Base-by-base conservation (phyloP, 805 yeast species). In the Allodekkera sacchari region DNA sequence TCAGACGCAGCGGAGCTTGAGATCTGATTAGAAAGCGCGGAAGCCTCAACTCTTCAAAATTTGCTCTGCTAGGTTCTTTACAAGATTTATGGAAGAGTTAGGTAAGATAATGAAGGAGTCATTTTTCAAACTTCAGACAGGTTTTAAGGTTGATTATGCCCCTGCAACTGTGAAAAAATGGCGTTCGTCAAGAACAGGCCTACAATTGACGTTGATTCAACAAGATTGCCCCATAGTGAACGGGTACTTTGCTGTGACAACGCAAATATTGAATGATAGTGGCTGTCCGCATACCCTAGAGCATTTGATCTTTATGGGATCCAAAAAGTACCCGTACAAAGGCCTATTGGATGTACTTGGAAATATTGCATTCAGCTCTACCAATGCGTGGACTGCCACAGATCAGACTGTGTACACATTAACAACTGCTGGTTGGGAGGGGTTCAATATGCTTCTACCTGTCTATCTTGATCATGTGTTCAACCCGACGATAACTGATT, bases 201-300 rank as follows among this genome's bases (percentile, higher is more conserved):
- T 89, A 20, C 94, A 83, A 53, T 57, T 87, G 16, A 80, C 83
- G 9, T 70, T 83, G 39, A 65, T 92, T 23, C 68, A 77, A 48
- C 83, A 81, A 48, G 78, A 85, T 18, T 77, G 94, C 3, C 96
- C 97, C 3, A 67, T 85, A 20, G 87, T 92, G 3, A 77, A 79
- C 48, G 98, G 97, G n/a, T 82, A 81, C 50, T 85, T 92, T 55
- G 94, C 96, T 1, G 95, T 92, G 4, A 96, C 95, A 12, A 87
- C 97, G 1, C 97, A 92, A 53, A 83, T 84, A 31, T 62, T 68
- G 15, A 77, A 85, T 49, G 92, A 88, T 52, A 73, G 87, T 16
- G 98, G 98, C 6, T 74, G 83, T 41, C 98, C 98, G 1, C 98
- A 92, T 49, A 92, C 98, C 2, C 58, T 92, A 32, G 98, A 92